A percentile compares a stretch with the other conserved stretches of the same genome.
Conservation (phyloP, 2,329 filamentous ascomycete genomes). For the Aspergillus tanneri region DNA sequence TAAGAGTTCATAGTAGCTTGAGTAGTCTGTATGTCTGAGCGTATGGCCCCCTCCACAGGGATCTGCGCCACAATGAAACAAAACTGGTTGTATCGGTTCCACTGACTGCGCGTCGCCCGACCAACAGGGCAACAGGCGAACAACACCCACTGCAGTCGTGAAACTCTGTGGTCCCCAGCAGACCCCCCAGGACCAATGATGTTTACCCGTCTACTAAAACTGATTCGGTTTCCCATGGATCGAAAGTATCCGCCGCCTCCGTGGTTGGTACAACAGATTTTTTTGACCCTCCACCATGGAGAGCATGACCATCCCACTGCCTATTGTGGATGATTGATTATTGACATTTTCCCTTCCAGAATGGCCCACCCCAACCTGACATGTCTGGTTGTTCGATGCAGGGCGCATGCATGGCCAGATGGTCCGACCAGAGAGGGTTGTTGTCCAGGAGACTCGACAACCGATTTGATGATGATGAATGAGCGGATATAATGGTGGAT, state of each 20-base stretch:
- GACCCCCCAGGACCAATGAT: not conserved
- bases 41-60: not conserved
- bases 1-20: no score
- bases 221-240: not conserved
- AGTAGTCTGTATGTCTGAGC: no score
- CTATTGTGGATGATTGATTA: no score
- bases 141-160: not conserved
- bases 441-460: not conserved
- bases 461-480: not conserved
- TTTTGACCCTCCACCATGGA: not conserved
- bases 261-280: not conserved
- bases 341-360: no score
- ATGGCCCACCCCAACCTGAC: no score
- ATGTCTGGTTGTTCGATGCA: not conserved
- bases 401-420: not conserved
- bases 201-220: not conserved
- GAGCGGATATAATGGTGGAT: not conserved
- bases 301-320: no score
- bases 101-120: not conserved
- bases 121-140: not conserved
- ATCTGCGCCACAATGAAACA: not conserved
- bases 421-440: not conserved
- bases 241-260: not conserved
- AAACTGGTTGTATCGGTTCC: not conserved
- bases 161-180: not conserved